Evolutionary conservation across 163 green algal genomes (phyloP).

Genomic region (Chloroidium sp.): DNA sequence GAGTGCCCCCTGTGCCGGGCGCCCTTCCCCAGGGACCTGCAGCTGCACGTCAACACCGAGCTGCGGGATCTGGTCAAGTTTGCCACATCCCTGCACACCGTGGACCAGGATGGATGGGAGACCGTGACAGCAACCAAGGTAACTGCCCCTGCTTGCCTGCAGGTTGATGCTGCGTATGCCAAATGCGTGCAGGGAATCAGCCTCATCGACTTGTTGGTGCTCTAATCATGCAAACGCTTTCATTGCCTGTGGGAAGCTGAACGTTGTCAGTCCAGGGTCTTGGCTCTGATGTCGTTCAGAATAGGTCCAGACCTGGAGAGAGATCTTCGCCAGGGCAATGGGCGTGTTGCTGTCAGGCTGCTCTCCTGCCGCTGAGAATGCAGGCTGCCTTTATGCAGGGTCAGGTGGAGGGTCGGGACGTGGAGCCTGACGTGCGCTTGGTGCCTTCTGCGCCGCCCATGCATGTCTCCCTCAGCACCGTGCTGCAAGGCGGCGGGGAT

Average conservation of each 20-base stretch:
- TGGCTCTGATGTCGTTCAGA: background rate
- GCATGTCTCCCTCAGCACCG: conserved; percentile 15
- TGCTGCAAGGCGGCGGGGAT: conserved; percentile 21
- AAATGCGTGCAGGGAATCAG: background rate
- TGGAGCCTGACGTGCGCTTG: conserved; percentile 1
- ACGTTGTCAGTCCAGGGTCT: background rate
- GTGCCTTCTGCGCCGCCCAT: conserved; percentile 15
- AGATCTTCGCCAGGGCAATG: no score
- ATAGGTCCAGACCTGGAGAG: no score
- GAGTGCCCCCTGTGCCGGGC: conserved; percentile 58
- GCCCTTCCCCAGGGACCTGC: conserved; percentile 29
- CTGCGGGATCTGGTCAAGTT: conserved; percentile 52
- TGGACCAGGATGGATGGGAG: conserved; percentile 53
- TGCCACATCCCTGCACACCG: conserved; percentile 32
- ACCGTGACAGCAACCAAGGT: conserved; percentile 25
- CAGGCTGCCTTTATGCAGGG: background rate
- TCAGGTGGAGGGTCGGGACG: background rate
- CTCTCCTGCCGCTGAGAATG: background rate
- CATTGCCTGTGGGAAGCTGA: background rate
- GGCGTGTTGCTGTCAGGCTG: no score
- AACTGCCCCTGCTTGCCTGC: background rate
- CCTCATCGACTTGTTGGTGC: background rate
- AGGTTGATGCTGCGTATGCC: background rate
- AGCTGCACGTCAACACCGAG: conserved; percentile 48
- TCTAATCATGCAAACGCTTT: background rate